These are phyloP conservation scores for Schizonepeta tenuifolia DNA, from an alignment of 257 asterid species.

Conservation along the genomic window DNA sequence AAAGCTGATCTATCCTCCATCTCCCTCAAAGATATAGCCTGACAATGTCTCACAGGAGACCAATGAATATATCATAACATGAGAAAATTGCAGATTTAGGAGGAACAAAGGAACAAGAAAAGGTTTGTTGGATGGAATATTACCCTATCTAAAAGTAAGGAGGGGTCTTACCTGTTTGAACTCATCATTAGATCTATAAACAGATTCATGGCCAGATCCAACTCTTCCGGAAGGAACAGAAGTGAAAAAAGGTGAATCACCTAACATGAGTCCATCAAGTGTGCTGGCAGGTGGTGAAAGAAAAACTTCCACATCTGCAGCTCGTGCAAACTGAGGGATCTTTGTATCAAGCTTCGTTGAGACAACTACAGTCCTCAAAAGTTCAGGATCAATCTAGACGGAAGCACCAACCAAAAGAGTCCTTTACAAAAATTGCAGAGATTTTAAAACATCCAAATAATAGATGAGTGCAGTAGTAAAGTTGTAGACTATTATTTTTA, in stretches of 20 bases:
- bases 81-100: slow-evolving; percentile 9
- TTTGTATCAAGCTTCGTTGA: slow-evolving; percentile 96
- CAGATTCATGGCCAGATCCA: slow-evolving; percentile 87
- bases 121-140: slow-evolving; percentile 3
- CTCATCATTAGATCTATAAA: slow-evolving; percentile 89
- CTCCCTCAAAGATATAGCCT: slow-evolving; percentile 90
- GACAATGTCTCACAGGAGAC: slow-evolving; percentile 32
- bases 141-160: slow-evolving; percentile 27
- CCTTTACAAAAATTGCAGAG: not conserved
- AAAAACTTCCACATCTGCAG: slow-evolving; percentile 96
- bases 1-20: slow-evolving; percentile 77
- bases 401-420: slow-evolving; percentile 25
- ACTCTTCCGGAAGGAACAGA: slow-evolving; percentile 99
- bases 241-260: slow-evolving; percentile 97
- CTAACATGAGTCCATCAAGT: slow-evolving; percentile 95
- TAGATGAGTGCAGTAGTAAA: not conserved
- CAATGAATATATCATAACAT: slow-evolving; percentile 23
- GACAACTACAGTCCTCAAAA: slow-evolving; percentile 91
- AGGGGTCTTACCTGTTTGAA: slow-evolving; percentile 76
- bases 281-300: slow-evolving; percentile 92
- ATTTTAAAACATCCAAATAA: slow-evolving; percentile 15
- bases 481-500: not conserved
- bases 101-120: not conserved
- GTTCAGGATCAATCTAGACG: slow-evolving; percentile 93
- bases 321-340: slow-evolving; percentile 96